Evolutionary conservation across 352 stramenopile genomes (phyloP), one percentile per base, ranked within the genome.

Genomic region (Phytophthora pisi): DNA sequence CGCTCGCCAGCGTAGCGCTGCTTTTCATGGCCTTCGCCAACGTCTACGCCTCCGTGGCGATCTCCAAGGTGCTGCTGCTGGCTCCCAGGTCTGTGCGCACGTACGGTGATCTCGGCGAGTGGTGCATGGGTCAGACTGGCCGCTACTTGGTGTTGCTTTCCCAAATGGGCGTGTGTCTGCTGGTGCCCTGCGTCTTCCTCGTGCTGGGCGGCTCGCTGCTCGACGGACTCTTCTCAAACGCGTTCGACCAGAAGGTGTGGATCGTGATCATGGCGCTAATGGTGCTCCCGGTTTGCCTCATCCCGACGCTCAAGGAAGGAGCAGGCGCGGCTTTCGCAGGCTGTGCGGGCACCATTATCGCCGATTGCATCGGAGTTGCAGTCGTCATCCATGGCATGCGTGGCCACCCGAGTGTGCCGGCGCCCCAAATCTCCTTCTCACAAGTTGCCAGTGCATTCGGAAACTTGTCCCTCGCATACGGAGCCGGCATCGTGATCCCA

Each of bases 401-500:
- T 45, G 78, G 75, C 54, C 75, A 82, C 51, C 75, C 75, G 16
- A 74, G 66, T 13, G 58, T 84, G 1, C 71, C 72, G 7, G 38
- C 40, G 20, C 77, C 80, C 2, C 59, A 78, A 7, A 70, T 88
- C 40, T 65, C 57, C 24, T 79, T 89, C 40, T 72, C 83, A 30
- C 77, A 85, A 61, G 66, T 86, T 23, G 65, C 71, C 10, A 79
- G 62, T 15, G 72, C 73, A 1, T 88, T 88, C 54, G 78, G 81
- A 26, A 88, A 84, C 64, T 57, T 89, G 40, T 79, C 72, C 24
- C 73, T 89, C 26, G 77, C 79, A 5, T 88, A 88, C 57, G 77
- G 68, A 10, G 79, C 78, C 3, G 78, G 71, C 28, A 74, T 86
- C 24, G 76, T 88, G 31, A 84, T 89, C 55, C 78, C 78, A 9